phyloP scores from a whole-genome alignment of 305 asterid species.

The Fraxinus ornus region DNA sequence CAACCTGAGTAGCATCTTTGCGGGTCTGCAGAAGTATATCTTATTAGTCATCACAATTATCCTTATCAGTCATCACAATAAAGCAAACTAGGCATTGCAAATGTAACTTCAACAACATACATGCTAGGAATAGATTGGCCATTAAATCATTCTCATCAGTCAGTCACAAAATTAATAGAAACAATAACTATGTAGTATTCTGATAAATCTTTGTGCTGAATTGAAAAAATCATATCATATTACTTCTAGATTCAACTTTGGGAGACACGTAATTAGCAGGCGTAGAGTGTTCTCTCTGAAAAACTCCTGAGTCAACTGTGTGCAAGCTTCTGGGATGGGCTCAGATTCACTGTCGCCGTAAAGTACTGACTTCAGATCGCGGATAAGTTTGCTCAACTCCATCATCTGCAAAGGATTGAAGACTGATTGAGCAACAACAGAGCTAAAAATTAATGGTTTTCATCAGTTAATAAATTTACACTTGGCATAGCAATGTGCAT shows the following conservation, averaged over 20 bases:
- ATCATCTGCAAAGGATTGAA: slow-evolving; percentile 47
- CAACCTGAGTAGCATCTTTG: slow-evolving; percentile 96
- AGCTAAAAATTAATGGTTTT: background rate
- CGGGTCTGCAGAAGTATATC: slow-evolving; percentile 60
- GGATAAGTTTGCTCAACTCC: slow-evolving; percentile 69
- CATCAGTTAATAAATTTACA: background rate
- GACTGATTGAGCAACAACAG: background rate
- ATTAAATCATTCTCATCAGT: background rate
- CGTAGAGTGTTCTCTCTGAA: slow-evolving; percentile 76
- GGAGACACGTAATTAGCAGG: slow-evolving; percentile 65
- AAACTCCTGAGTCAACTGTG: slow-evolving; percentile 80
- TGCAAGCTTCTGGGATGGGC: slow-evolving; percentile 78
- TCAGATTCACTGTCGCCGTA: slow-evolving; percentile 84
- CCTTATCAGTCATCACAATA: slow-evolving; percentile 11
- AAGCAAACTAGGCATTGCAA: background rate
- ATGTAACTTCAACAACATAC: slow-evolving; percentile 12
- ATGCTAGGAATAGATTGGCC: background rate
- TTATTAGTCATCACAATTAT: slow-evolving; percentile 12
- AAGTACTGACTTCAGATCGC: slow-evolving; percentile 64
- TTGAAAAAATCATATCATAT: background rate
- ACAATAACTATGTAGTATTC: background rate
- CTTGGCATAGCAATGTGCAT: slow-evolving; percentile 5
- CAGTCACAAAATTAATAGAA: slow-evolving; percentile 7
- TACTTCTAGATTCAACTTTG: slow-evolving; percentile 78
- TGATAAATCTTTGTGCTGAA: slow-evolving; percentile 13